Base-by-base conservation (phyloP, 169 alveolate species). In the Plasmodium adleri region DNA sequence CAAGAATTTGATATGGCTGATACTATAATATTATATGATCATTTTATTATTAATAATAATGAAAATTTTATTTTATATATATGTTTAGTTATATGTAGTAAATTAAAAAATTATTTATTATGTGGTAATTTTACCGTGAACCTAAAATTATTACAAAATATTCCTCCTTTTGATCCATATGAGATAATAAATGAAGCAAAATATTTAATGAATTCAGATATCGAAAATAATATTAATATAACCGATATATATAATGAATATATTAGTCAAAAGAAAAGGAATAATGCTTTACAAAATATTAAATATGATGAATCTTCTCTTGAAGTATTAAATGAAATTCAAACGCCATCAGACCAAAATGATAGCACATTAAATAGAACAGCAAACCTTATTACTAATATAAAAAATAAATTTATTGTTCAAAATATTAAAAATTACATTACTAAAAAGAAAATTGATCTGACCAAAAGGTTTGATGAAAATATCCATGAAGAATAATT, bases 1-100 rank as follows among this genome's bases (percentile, higher is more conserved):
- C 94, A 94, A 74, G 95, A 94, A 66, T 92, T 91, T 71, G 92
- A 86, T 58, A 86, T 86, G 87, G 88, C 92, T 1, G 92, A 86
- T 64, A 71, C 88, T 0, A 86, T 86, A 49, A 62, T 86, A 59
- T 86, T 86, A 45, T 86, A 86, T 39, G 92, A 86, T 74, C 92
- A 86, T 54, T 86, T 86, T 39, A 86, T 86, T 52, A 86, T 86
- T 60, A 86, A 72, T 50, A 63, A 54, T 86, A 74, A 86, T 60
- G 85, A 86, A 64, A 59, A 86, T 52, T 86, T 86, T 63, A 86
- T 86, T 86, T 71, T 86, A 54, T 86, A 86, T 28, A 86, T 86
- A 17, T 86, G 92, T 58, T 62, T 86, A 60, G 92, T 72, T 32
- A 86, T 86, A 17, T 72, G 86, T 67, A 58, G 32, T 60, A 86